Evolutionary conservation across 2,329 filamentous ascomycete species (phyloP).

Genomic region (Diaporthe citri): DNA sequence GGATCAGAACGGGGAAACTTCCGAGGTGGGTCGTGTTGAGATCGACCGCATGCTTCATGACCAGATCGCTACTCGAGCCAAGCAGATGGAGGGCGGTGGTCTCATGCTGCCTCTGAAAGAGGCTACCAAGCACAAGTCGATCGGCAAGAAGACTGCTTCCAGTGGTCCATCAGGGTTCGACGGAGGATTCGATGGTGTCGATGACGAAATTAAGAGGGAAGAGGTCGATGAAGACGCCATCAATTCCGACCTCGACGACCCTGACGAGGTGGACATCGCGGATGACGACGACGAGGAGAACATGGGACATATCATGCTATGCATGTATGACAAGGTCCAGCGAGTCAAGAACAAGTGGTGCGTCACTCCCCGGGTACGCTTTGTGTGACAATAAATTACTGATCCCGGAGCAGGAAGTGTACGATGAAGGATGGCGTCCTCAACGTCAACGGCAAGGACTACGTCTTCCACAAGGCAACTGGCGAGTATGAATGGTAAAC

Average conservation of each 20-base stretch:
- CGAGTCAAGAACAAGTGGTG: slow-evolving; percentile 98
- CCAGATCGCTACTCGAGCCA: slow-evolving; percentile 74
- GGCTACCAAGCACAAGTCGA: slow-evolving; percentile 56
- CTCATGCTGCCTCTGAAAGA: slow-evolving; percentile 80
- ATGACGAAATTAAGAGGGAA: slow-evolving; percentile 71
- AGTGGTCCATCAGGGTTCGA: slow-evolving; percentile 60
- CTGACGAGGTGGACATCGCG: slow-evolving; percentile 86
- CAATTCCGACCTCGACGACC: slow-evolving; percentile 97
- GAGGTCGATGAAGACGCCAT: slow-evolving; percentile 92
- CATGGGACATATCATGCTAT: slow-evolving; percentile 92
- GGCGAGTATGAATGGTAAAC: slow-evolving; percentile 97
- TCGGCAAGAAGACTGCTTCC: slow-evolving; percentile 42
- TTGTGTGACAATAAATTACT: background rate
- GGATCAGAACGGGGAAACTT: slow-evolving; percentile 64
- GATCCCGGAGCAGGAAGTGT: slow-evolving; percentile 80
- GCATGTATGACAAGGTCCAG: slow-evolving; percentile 99
- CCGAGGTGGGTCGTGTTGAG: slow-evolving; percentile 69
- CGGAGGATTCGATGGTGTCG: slow-evolving; percentile 65
- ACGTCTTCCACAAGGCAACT: slow-evolving; percentile 97
- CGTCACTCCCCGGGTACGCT: slow-evolving; percentile 44
- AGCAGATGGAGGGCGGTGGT: slow-evolving; percentile 79
- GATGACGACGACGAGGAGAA: slow-evolving; percentile 90
- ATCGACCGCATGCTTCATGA: slow-evolving; percentile 78
- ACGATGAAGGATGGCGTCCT: slow-evolving; percentile 96
- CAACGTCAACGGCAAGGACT: slow-evolving; percentile 93